A percentile compares a stretch with the other conserved stretches of the same genome.
These are phyloP conservation scores for Porogramme epimiltina DNA, from an alignment of 1,284 basidiomycete species.

Conservation along the genomic window DNA sequence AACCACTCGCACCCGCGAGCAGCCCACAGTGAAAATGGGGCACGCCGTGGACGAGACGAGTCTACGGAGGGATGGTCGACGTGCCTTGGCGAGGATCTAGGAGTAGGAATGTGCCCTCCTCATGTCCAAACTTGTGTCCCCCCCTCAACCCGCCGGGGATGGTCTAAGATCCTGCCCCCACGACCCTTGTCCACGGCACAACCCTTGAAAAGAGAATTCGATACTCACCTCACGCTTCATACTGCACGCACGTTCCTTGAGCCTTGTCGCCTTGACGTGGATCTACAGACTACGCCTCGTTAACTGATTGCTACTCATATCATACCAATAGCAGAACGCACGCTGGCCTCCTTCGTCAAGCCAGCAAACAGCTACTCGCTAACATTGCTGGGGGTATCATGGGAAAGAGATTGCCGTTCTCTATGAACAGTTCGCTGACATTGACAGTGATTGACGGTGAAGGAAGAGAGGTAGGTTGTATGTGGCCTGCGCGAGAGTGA, in stretches of 20 bases:
- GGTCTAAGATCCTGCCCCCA: too few relatives aligned
- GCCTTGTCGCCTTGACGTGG: conserved; percentile 63
- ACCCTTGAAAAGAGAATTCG: too few relatives aligned
- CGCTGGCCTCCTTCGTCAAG: conserved; percentile 61
- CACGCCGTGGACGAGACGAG: too few relatives aligned
- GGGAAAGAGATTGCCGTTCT: conserved; percentile 71
- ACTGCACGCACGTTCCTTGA: conserved; percentile 71
- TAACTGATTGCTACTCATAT: background rate
- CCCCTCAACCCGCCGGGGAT: too few relatives aligned
- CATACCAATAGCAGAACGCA: conserved; percentile 29
- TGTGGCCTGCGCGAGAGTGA: too few relatives aligned
- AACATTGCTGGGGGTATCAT: conserved; percentile 66
- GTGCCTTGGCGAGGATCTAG: too few relatives aligned
- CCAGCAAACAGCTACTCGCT: conserved; percentile 79
- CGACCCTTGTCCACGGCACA: too few relatives aligned
- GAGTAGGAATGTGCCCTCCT: too few relatives aligned
- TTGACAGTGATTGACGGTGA: conserved; percentile 79
- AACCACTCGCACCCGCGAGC: too few relatives aligned
- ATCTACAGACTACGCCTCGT: conserved; percentile 7
- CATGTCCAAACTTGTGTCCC: too few relatives aligned
- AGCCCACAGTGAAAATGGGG: too few relatives aligned
- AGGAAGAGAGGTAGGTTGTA: conserved; percentile 70
- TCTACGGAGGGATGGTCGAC: too few relatives aligned
- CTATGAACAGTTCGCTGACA: conserved; percentile 74
- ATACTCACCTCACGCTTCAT: conserved; percentile 69